Conservation (phyloP, 805 yeast genomes). For the Zygotorulaspora sp. region DNA sequence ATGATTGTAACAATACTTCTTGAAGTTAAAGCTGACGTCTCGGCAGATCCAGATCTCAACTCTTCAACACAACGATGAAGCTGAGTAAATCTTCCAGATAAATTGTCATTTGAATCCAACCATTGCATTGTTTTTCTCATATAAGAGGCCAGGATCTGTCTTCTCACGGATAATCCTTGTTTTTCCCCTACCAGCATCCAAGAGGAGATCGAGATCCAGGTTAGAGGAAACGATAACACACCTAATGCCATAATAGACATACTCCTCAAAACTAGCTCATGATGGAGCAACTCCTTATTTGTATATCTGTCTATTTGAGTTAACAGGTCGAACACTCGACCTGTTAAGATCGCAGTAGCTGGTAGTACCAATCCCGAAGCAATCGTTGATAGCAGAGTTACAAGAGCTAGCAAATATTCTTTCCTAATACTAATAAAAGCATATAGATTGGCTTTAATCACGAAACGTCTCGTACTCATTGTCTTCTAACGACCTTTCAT, state of each 20-base stretch:
- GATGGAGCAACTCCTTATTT: constrained; percentile 15
- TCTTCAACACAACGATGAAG: constrained; percentile 73
- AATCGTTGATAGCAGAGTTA: constrained; percentile 40
- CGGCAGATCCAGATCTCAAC: constrained; percentile 60
- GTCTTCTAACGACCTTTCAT: no score
- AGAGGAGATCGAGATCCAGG: constrained; percentile 51
- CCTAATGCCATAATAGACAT: constrained; percentile 46
- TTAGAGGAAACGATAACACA: constrained; percentile 39
- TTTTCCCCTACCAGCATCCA: constrained; percentile 74
- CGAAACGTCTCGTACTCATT: no score
- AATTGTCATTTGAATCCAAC: constrained; percentile 54
- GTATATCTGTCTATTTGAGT: constrained; percentile 23
- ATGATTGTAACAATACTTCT: constrained; percentile 51
- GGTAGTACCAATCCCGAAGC: constrained; percentile 57
- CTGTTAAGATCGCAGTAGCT: constrained; percentile 58
- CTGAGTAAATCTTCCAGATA: constrained; percentile 63
- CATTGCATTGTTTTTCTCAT: constrained; percentile 49
- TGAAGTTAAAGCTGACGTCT: constrained; percentile 53
- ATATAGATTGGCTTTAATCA: no score
- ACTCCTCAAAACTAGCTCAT: constrained; percentile 37
- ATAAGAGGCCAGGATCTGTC: constrained; percentile 41
- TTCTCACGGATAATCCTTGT: constrained; percentile 57
- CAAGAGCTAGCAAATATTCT: constrained; percentile 20
- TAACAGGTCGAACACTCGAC: constrained; percentile 52
- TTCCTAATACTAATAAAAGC: no score